A percentile compares a stretch with the other conserved stretches of the same genome.
phyloP scores from a whole-genome alignment of 1,284 basidiomycete genomes.

The Sanghuangporus baumii region DNA sequence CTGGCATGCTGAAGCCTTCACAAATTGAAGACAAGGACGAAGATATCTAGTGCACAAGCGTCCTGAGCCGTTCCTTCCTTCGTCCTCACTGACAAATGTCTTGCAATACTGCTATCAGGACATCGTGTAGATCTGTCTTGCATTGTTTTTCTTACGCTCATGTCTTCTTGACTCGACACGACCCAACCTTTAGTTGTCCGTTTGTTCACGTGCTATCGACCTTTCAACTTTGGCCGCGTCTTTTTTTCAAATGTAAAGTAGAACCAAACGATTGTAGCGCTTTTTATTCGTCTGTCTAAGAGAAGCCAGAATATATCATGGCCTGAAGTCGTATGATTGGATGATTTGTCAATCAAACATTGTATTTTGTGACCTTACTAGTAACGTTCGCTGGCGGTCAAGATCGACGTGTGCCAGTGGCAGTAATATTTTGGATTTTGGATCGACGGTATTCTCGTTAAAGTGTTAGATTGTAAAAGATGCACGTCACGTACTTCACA shows the following conservation, averaged over 20 bases:
- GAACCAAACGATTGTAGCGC: slow-evolving; percentile 1
- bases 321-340: background rate
- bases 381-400: background rate
- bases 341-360: background rate
- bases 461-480: no score
- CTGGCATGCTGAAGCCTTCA: slow-evolving; percentile 97
- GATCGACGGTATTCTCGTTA: no score
- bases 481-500: no score
- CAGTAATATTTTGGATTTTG: no score
- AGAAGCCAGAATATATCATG: background rate
- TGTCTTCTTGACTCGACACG: background rate
- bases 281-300: background rate
- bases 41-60: slow-evolving; percentile 52
- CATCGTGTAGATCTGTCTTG: background rate
- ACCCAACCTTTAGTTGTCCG: background rate
- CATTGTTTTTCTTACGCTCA: background rate
- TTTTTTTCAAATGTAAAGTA: background rate
- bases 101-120: background rate
- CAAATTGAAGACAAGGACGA: slow-evolving; percentile 91
- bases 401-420: no score
- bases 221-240: background rate
- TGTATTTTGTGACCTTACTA: no score
- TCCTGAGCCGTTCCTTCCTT: background rate
- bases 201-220: slow-evolving; percentile 1
- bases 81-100: background rate